Evolutionary conservation across 257 asterid species (phyloP), one percentile per base, ranked within the genome.

Genomic region (Solanum boliviense): DNA sequence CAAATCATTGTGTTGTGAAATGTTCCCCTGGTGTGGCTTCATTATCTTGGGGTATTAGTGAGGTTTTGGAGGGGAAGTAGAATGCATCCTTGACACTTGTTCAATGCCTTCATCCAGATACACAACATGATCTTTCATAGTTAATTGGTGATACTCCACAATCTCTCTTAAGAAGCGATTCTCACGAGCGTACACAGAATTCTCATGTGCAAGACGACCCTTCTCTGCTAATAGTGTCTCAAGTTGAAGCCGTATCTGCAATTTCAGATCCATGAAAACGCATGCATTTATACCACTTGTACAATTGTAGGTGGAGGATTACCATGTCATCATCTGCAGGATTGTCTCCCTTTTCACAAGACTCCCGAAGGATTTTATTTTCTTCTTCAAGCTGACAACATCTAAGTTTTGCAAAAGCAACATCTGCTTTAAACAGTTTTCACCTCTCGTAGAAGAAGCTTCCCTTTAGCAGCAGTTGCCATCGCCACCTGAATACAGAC

Each of bases 381-480:
- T 97, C 98, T 87, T 97, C 98, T 93, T 95, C 99, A 34, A 97
- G 90, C 92, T 95, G 98, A 81, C 98, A 94, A 88, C 98, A 93
- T 9, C 98, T 91, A 76, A 92, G 93, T 71, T 95, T 95, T 79
- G 98, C 92, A 87, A 95, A 97, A 11, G 98, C 93, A 15, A 97
- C 93, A 89, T 97, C 98, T 35, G 98, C 98, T 90, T 95, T 95
- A 23, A 23, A 95, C 92, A 25, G 98, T 97, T 91, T 97, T 95
- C 72, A 97, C 92, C 92, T 97, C 99, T 58, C 98, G 91, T n/a
- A 97, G 92, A 3, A 95, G 97, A 75, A 97, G 94, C 89, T 97
- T 95, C 32, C 95, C 98, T 89, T 95, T 97, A 5, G 98, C 99
- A 88, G 99, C 98, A 20, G 98, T 95, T 44, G 98, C 99, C 98